Evolutionary conservation across 2,329 filamentous ascomycete genomes (phyloP).

Genomic region (Didymella sp.): DNA sequence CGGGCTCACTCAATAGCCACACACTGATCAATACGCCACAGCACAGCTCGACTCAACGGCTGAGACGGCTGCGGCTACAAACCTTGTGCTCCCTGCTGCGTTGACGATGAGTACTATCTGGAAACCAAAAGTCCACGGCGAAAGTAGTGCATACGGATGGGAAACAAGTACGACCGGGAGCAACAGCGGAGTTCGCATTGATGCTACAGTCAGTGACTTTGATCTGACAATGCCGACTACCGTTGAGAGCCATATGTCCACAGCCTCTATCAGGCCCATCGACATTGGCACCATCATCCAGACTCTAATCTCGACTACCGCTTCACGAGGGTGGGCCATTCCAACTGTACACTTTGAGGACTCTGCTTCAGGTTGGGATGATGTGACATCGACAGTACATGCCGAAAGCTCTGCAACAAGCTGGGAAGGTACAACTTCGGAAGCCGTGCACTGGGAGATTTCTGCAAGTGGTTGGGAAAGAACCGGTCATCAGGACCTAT

Average conservation of each 20-base stretch:
- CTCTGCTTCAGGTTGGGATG: constrained; percentile 1
- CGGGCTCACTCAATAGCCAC: neutral
- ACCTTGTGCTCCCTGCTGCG: neutral
- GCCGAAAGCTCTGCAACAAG: neutral
- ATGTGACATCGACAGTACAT: neutral
- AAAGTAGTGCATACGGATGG: neutral
- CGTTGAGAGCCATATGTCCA: neutral
- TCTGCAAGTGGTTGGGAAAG: neutral
- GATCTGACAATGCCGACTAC: neutral
- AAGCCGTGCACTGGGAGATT: neutral
- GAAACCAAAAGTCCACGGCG: neutral
- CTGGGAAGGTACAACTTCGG: neutral
- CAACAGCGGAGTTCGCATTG: neutral
- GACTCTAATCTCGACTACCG: neutral
- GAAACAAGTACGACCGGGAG: neutral
- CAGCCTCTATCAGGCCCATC: neutral
- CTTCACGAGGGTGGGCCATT: neutral
- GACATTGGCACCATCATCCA: neutral
- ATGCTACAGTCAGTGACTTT: neutral
- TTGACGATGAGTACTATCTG: neutral
- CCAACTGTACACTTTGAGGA: constrained; percentile 4
- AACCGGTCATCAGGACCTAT: neutral
- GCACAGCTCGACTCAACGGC: neutral
- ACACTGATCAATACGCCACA: neutral
- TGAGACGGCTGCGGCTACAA: neutral